phyloP scores from a whole-genome alignment of 192 early-diverging fungal species.

The Fimicolochytrium jonesii region DNA sequence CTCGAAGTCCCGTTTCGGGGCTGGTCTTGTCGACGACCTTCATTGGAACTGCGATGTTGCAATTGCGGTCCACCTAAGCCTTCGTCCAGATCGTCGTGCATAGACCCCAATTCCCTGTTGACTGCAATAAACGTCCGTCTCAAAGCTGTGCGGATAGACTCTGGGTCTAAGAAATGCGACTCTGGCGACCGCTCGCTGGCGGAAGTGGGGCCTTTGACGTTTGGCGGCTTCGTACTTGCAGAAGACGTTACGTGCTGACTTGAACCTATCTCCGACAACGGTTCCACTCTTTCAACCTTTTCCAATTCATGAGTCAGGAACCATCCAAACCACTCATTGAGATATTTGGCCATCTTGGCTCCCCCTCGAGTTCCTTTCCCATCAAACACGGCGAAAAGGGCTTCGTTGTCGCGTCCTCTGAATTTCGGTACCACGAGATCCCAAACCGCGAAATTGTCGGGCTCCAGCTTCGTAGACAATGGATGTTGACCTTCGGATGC shows the following conservation, averaged over 20 bases:
- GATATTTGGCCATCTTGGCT: conserved; percentile 51
- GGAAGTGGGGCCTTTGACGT: neutral
- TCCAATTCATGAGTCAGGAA: conserved; percentile 72
- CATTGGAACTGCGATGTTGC: conserved; percentile 4
- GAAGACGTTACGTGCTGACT: no score
- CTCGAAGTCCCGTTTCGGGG: conserved; percentile 26
- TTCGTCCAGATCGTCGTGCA: conserved; percentile 25
- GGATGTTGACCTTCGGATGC: neutral
- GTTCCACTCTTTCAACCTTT: conserved; percentile 43
- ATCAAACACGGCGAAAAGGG: conserved; percentile 85
- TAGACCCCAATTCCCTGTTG: conserved; percentile 72
- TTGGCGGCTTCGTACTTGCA: no score
- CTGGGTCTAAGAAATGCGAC: conserved; percentile 28
- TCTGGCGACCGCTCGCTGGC: neutral
- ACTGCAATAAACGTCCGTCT: conserved; percentile 79
- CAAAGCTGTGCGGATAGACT: conserved; percentile 63
- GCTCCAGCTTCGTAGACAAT: conserved; percentile 10
- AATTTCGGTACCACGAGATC: conserved; percentile 83
- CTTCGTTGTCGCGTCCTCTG: conserved; percentile 80
- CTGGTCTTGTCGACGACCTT: neutral
- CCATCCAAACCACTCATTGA: conserved; percentile 66
- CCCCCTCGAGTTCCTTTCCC: conserved; percentile 57
- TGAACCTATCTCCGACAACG: neutral
- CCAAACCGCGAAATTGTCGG: conserved; percentile 72
- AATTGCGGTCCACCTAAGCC: conserved; percentile 3